Evolutionary conservation across 2,329 filamentous ascomycete species (phyloP), one percentile per base, ranked within the genome.

Genomic region (Paracoccidioides lutzii): DNA sequence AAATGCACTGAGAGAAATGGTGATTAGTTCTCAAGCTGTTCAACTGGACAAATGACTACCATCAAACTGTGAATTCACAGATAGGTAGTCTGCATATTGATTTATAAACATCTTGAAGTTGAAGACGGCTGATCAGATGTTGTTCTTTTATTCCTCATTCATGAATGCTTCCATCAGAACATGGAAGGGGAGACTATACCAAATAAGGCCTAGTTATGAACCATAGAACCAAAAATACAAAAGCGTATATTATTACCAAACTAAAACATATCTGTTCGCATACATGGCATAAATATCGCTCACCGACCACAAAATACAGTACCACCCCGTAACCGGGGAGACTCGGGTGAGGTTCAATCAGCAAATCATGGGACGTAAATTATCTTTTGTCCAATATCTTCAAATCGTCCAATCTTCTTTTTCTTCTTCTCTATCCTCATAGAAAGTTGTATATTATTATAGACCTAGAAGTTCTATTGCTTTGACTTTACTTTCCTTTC

Each of bases 261-360:
- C 48, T 3, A 40, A 38, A 28, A 51, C 48, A 15, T 4, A 3
- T 1, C 33, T 15, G 4, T 7, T 7, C 5, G 15, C 8, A 12
- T 15, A 3, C 8, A 10, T 22, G 10, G 15, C 49, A 32, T 4
- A 30, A 46, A 5, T 8, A 15, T 22, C 37, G 10, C 49, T 33
- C 35, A 41, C 22, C 37, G 12, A 9, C 9, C 14, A 41, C 40
- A 9, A 22, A 35, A 53, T 35, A 45, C 51, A 41, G 51, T 44
- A 45, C 35, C 22, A 35, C 8, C 9, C 3, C 7, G 15, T 15
- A 35, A 53, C 32, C 56, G 56, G 56, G 38, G 54, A 58, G 43
- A 58, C 15, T 58, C 56, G 56, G 56, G 49, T 55, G 7, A 44
- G 28, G 8, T 9, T 14, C 40, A 45, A 54, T 15, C 7, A 48